Conservation (phyloP, 2,329 filamentous ascomycete genomes). For the Penicillium olsonii region DNA sequence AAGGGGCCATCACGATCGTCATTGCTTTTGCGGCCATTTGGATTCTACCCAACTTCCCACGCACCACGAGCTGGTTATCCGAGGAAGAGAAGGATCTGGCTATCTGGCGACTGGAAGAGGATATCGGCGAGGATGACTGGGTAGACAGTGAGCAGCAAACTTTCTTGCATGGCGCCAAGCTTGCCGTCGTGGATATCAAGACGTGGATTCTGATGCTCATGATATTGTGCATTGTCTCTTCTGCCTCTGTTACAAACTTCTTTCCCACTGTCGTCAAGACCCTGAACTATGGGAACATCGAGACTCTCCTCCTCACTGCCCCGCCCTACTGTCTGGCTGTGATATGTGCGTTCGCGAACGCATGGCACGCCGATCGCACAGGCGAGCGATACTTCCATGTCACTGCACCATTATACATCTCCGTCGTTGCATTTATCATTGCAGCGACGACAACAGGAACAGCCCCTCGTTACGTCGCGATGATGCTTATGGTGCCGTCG, state of each 20-base stretch:
- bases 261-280: slow-evolving; percentile 71
- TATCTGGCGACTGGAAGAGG: slow-evolving; percentile 63
- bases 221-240: slow-evolving; percentile 59
- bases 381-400: slow-evolving; percentile 73
- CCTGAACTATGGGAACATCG: slow-evolving; percentile 62
- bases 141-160: slow-evolving; percentile 57
- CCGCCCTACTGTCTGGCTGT: slow-evolving; percentile 65
- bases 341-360: slow-evolving; percentile 64
- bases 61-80: slow-evolving; percentile 60
- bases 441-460: slow-evolving; percentile 62
- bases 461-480: slow-evolving; percentile 66
- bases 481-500: slow-evolving; percentile 70
- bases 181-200: slow-evolving; percentile 61
- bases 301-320: slow-evolving; percentile 63
- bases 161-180: slow-evolving; percentile 51
- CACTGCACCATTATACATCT: slow-evolving; percentile 61
- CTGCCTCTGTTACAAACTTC: slow-evolving; percentile 66
- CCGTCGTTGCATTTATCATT: slow-evolving; percentile 67
- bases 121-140: slow-evolving; percentile 67
- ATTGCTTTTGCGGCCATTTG: slow-evolving; percentile 61
- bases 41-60: slow-evolving; percentile 68
- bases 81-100: slow-evolving; percentile 61
- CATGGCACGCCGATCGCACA: slow-evolving; percentile 70
- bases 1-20: slow-evolving; percentile 65
- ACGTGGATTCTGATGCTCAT: slow-evolving; percentile 61